Evolutionary conservation across 2,329 filamentous ascomycete species (phyloP).

Genomic region (Verticillium alfalfae): DNA sequence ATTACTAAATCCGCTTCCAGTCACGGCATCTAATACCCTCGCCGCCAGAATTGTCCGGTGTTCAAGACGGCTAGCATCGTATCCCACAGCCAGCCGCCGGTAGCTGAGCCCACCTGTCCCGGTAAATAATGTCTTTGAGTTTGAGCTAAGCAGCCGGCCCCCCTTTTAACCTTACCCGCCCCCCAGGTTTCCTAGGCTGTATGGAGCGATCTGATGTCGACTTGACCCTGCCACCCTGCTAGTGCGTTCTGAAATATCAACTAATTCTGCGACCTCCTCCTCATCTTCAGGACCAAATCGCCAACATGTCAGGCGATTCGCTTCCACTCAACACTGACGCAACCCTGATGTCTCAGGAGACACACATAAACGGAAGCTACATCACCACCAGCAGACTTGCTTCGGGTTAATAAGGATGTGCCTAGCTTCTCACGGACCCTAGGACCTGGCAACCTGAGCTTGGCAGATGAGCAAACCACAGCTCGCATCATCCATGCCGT

Average conservation of each 20-base stretch:
- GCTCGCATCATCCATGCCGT: too few relatives aligned
- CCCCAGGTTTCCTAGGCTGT: not conserved
- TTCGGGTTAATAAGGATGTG: not conserved
- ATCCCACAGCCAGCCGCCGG: not conserved
- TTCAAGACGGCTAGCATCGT: not conserved
- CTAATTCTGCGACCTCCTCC: not conserved
- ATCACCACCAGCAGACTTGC: not conserved
- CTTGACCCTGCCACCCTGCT: not conserved
- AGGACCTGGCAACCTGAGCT: too few relatives aligned
- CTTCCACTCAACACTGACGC: not conserved
- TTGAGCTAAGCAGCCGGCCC: not conserved
- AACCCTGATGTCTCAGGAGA: not conserved
- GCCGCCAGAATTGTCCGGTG: not conserved
- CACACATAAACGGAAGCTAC: not conserved
- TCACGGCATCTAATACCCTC: not conserved
- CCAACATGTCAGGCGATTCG: not conserved
- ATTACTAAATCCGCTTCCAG: too few relatives aligned
- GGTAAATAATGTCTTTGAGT: not conserved
- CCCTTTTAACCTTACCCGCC: not conserved
- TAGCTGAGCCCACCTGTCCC: not conserved
- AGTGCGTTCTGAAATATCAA: not conserved
- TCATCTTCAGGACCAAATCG: not conserved
- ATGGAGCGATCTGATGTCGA: not conserved
- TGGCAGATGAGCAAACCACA: too few relatives aligned
- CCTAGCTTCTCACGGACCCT: too few relatives aligned